phyloP scores from a whole-genome alignment of 169 alveolate genomes.

The Babesia caballi region DNA sequence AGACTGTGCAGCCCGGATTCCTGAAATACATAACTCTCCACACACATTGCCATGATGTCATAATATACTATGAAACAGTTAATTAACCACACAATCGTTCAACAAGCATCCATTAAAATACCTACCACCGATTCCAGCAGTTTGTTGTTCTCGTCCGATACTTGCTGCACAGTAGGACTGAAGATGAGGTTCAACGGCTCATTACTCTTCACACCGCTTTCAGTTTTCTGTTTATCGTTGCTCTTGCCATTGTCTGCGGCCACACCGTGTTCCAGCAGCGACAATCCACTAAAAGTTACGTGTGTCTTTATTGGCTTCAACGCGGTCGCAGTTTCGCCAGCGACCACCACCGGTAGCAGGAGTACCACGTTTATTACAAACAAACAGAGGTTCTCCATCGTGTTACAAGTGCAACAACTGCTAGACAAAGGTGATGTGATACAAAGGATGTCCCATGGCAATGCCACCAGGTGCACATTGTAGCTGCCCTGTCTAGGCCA shows the following conservation, averaged over 20 bases:
- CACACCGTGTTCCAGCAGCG: background rate
- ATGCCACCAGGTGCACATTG: conserved; percentile 31
- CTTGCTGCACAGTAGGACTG: conserved; percentile 37
- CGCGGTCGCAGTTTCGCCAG: background rate
- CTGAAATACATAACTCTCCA: conserved; percentile 12
- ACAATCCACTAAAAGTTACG: background rate
- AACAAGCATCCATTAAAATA: no score
- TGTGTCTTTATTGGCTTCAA: background rate
- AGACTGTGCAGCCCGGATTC: conserved; percentile 46
- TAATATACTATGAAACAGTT: background rate
- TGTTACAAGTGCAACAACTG: background rate
- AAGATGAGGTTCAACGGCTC: conserved; percentile 34
- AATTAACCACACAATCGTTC: background rate
- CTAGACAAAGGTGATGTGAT: background rate
- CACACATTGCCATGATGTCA: background rate
- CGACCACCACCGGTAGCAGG: background rate
- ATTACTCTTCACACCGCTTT: background rate
- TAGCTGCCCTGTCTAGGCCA: no score
- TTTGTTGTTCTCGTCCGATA: conserved; percentile 19
- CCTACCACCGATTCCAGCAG: conserved; percentile 15
- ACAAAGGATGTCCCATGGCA: background rate
- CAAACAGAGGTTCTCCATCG: background rate
- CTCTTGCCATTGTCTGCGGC: background rate
- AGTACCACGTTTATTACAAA: conserved; percentile 3
- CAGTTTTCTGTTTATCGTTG: background rate